Evolutionary conservation across 306 rosid genomes (phyloP).

Genomic region (Vachellia collinsii): DNA sequence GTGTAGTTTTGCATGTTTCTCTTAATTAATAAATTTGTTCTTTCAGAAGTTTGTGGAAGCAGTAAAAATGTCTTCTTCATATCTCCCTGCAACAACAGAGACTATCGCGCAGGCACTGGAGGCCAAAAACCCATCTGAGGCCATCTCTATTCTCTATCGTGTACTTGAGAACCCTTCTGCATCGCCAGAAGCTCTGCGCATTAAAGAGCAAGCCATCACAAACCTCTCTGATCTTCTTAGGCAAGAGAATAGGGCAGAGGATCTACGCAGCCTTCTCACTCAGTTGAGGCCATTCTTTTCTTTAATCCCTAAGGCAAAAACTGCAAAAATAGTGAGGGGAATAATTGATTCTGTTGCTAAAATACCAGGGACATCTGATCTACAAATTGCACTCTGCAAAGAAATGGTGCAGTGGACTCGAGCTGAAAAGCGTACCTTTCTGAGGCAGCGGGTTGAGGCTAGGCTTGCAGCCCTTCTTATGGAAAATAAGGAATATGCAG

Average conservation of each 20-base stretch:
- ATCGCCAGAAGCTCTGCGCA: slow-evolving; percentile 80
- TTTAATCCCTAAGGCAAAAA: slow-evolving; percentile 89
- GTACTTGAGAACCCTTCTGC: slow-evolving; percentile 83
- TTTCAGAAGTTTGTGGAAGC: slow-evolving; percentile 49
- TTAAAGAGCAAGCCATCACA: slow-evolving; percentile 84
- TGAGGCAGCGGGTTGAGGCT: slow-evolving; percentile 92
- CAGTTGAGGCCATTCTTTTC: slow-evolving; percentile 91
- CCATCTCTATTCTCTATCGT: slow-evolving; percentile 75
- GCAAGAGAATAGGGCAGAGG: slow-evolving; percentile 88
- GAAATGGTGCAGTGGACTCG: slow-evolving; percentile 98
- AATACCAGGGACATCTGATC: slow-evolving; percentile 85
- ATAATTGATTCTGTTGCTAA: slow-evolving; percentile 87
- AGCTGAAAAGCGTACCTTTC: slow-evolving; percentile 86
- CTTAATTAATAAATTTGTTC: slow-evolving; percentile 20
- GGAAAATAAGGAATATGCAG: slow-evolving; percentile 91
- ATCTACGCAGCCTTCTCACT: slow-evolving; percentile 86
- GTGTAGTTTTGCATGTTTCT: slow-evolving; percentile 2
- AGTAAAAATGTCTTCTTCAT: slow-evolving; percentile 68
- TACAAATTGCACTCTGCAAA: slow-evolving; percentile 83
- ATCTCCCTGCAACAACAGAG: slow-evolving; percentile 81
- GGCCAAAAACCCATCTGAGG: slow-evolving; percentile 67
- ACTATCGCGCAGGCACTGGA: slow-evolving; percentile 72
- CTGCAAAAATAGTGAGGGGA: slow-evolving; percentile 91
- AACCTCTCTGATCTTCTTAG: slow-evolving; percentile 76
- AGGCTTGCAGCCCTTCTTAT: slow-evolving; percentile 91